phyloP scores from a whole-genome alignment of 257 asterid species.

The Oldenlandia corymbosa region DNA sequence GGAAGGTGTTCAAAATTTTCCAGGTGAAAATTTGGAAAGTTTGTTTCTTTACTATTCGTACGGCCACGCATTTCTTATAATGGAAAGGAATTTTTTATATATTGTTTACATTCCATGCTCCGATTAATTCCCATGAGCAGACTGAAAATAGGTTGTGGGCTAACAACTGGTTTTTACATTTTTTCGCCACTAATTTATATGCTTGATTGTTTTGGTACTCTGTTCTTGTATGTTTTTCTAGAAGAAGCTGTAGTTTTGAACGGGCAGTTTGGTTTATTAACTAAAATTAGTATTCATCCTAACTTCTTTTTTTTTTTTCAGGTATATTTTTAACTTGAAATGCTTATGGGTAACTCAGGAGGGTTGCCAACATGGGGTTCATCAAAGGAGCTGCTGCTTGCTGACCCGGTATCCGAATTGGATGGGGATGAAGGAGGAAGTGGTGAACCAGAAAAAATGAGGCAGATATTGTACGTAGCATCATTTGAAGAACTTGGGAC shows the following conservation, averaged over 20 bases:
- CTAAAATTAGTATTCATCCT: not conserved
- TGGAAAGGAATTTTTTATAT: too few relatives aligned
- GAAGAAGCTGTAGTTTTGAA: not conserved
- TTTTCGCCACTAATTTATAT: too few relatives aligned
- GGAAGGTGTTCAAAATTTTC: too few relatives aligned
- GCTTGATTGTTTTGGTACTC: too few relatives aligned
- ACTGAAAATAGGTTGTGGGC: too few relatives aligned
- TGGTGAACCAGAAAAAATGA: conserved; percentile 21
- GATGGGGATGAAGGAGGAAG: conserved; percentile 43
- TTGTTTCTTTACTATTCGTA: too few relatives aligned
- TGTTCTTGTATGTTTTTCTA: not conserved
- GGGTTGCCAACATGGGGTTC: conserved; percentile 38
- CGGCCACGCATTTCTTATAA: too few relatives aligned
- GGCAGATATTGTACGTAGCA: conserved; percentile 39
- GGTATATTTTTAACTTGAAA: conserved; percentile 20
- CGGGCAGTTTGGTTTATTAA: not conserved
- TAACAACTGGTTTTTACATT: too few relatives aligned
- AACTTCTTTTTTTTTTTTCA: not conserved
- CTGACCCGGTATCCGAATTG: conserved; percentile 43
- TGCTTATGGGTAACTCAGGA: conserved; percentile 52
- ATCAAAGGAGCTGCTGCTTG: conserved; percentile 33
- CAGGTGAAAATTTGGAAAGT: too few relatives aligned
- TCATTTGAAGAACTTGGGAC: conserved; percentile 58
- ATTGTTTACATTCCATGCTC: too few relatives aligned
- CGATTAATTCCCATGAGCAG: too few relatives aligned